These are phyloP conservation scores for Boletus pseudopeckii DNA, from an alignment of 768 basidiomycete species.

Conservation along the genomic window DNA sequence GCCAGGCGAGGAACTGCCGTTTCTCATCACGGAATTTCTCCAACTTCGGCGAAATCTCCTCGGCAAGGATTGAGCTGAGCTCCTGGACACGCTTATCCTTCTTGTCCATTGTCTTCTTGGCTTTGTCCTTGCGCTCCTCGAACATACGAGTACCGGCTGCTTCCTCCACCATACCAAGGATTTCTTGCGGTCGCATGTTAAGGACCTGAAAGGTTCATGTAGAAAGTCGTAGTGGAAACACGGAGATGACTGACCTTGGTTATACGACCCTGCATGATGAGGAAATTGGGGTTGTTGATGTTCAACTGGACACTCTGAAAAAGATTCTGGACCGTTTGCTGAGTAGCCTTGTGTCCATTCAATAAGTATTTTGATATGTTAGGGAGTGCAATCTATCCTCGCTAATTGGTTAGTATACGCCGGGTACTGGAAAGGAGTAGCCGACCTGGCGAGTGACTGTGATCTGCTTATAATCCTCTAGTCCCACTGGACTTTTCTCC, in stretches of 20 bases:
- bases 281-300: slow-evolving; percentile 99
- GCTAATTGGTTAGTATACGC: background rate
- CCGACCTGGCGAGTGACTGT: slow-evolving; percentile 93
- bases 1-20: slow-evolving; percentile 82
- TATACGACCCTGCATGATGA: slow-evolving; percentile 99
- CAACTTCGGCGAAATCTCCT: slow-evolving; percentile 94
- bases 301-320: slow-evolving; percentile 98
- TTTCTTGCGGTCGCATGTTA: slow-evolving; percentile 98
- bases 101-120: slow-evolving; percentile 92
- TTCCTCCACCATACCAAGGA: slow-evolving; percentile 97
- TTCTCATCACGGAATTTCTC: slow-evolving; percentile 89
- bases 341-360: slow-evolving; percentile 91
- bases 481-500: slow-evolving; percentile 76
- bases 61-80: slow-evolving; percentile 69
- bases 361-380: slow-evolving; percentile 93
- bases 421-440: background rate
- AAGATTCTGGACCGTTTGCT: slow-evolving; percentile 80
- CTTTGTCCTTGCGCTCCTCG: slow-evolving; percentile 96
- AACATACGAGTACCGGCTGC: slow-evolving; percentile 99
- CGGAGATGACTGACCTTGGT: slow-evolving; percentile 65
- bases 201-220: slow-evolving; percentile 48
- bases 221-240: background rate
- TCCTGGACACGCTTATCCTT: slow-evolving; percentile 96
- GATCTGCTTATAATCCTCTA: slow-evolving; percentile 79
- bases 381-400: slow-evolving; percentile 81